phyloP scores from a whole-genome alignment of 164 flowering plant genomes.

The Stephania cephalantha region DNA sequence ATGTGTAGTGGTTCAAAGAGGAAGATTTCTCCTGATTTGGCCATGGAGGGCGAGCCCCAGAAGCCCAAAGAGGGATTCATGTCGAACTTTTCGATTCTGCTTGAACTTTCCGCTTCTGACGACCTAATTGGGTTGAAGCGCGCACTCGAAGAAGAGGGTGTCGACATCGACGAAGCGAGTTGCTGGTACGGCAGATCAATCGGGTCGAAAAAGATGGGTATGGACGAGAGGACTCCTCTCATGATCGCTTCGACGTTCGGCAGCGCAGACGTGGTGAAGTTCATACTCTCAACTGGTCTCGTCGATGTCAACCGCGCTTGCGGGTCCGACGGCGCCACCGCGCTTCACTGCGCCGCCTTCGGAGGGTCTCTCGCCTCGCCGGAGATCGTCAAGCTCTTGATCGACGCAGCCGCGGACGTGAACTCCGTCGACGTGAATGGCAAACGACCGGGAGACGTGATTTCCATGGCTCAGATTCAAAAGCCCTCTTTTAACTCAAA shows the following conservation, averaged over 20 bases:
- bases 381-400: conserved; percentile 49
- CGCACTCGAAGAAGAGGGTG: conserved; percentile 47
- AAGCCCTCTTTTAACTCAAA: conserved; percentile 23
- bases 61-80: conserved; percentile 15
- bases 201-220: conserved; percentile 75
- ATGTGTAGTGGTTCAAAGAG: conserved; percentile 42
- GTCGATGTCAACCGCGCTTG: conserved; percentile 58
- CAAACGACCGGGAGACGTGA: conserved; percentile 41
- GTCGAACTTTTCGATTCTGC: conserved; percentile 37
- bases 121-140: conserved; percentile 45
- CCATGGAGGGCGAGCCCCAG: conserved; percentile 37
- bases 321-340: conserved; percentile 65
- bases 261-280: conserved; percentile 51
- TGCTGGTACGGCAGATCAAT: conserved; percentile 68
- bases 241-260: conserved; percentile 80
- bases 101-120: conserved; percentile 68
- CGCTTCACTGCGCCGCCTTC: conserved; percentile 93
- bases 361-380: conserved; percentile 52
- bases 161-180: conserved; percentile 43
- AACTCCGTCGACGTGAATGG: conserved; percentile 46
- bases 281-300: conserved; percentile 34
- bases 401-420: conserved; percentile 55
- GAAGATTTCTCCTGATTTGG: conserved; percentile 17
- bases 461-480: conserved; percentile 25
- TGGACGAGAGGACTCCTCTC: conserved; percentile 71